Base-by-base conservation (phyloP, 2,329 filamentous ascomycete species). In the Cercospora zeae-maydis region DNA sequence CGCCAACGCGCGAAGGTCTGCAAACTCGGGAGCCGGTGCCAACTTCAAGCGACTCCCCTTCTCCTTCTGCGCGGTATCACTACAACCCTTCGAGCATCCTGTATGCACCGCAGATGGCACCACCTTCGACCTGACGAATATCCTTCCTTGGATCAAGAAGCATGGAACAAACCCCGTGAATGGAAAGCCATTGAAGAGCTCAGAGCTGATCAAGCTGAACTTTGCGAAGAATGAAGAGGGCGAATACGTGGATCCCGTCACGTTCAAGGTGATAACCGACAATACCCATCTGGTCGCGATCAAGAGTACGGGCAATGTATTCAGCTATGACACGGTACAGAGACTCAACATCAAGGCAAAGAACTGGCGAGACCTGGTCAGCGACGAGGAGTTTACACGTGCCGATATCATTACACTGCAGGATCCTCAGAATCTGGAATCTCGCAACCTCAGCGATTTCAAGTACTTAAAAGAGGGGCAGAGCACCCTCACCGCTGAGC, bases 211-310 rank as follows among this genome's bases (percentile, higher is more conserved):
- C 74, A 92, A 92, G 73, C 85, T 99, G 67, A 89, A 93, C 74
- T 96, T 98, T 77, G 85, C 91, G 64, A 93, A 93, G 75, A 99
- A 98, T 76, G 90, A 93, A 58, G 89, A 93, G 65, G 90, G 86
- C 58, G 95, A 98, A 71, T 90, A 95, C 72, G 91, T 98, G 66
- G 95, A 99, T 72, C 96, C 95, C 0, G 93, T 99, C 52, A 97
- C 93, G 0, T 98, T 91, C 82, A 99, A 99, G 77, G 90, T 96
- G 45, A 92, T 99, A 73, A 99, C 95, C 52, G 92, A 99, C 76
- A 98, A 98, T 77, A 98, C 95, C 3, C 95, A 98, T 77, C 91
- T 99, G 63, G 91, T 98, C 51, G 93, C 93, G 14, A 83, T 99
- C 66, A 84, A 87, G 62, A 89, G 83, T 60, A 93, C 93, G 62